Conservation (phyloP, 176 grass and related monocot genomes). For the Hordeum marinum region DNA sequence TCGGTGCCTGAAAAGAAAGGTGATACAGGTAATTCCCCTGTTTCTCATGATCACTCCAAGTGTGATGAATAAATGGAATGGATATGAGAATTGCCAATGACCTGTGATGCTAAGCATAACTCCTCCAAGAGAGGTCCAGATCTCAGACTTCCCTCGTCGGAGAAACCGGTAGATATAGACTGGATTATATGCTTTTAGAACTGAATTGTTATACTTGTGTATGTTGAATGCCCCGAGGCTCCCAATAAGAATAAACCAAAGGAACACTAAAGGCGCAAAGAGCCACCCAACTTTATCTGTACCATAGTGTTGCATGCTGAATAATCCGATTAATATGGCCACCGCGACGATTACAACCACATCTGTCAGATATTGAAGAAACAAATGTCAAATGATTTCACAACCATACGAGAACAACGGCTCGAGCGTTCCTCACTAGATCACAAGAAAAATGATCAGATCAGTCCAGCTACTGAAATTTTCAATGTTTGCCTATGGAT, state of each 20-base stretch:
- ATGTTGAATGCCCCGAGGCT: conserved; percentile 63
- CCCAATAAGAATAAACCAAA: conserved; percentile 84
- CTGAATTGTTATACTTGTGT: conserved; percentile 63
- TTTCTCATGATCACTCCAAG: conserved; percentile 1
- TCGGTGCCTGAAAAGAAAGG: conserved; percentile 60
- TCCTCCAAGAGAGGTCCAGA: conserved; percentile 84
- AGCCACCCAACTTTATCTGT: conserved; percentile 83
- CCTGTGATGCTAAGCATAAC: conserved; percentile 93
- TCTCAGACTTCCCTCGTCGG: conserved; percentile 37
- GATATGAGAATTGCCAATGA: conserved; percentile 15
- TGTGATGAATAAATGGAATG: not conserved
- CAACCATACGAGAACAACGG: not conserved
- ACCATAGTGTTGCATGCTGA: conserved; percentile 85
- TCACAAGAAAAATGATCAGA: not conserved
- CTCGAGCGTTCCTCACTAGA: conserved; percentile 8
- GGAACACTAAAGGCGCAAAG: conserved; percentile 77
- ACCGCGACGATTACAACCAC: conserved; percentile 57
- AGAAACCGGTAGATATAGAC: conserved; percentile 60
- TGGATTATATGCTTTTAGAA: conserved; percentile 76
- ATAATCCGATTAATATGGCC: conserved; percentile 73
- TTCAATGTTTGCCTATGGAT: not conserved
- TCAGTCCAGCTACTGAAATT: not conserved
- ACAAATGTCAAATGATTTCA: conserved; percentile 17
- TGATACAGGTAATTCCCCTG: conserved; percentile 24
- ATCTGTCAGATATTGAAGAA: conserved; percentile 50